Base-by-base conservation (phyloP, 352 stramenopile genomes). In the Discostella stelligera region DNA sequence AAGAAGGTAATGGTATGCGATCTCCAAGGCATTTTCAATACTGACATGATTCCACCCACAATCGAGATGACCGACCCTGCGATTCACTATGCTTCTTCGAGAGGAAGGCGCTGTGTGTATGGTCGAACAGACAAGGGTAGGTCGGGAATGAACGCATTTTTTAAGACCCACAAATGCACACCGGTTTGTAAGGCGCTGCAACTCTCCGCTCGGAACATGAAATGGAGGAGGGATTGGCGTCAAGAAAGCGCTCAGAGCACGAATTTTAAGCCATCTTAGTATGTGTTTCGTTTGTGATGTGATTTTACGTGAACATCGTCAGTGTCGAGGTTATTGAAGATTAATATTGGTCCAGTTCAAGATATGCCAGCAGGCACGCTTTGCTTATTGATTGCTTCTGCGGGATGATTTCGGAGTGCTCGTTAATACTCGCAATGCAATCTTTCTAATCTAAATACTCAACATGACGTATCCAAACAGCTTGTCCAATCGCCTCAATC, bases 121-220 rank as follows among this genome's bases (percentile, higher is more conserved):
- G 70, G 70, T n/a, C 58, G 70, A 20, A 78, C 70, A 54, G 79
- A 86, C 58, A 76, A 75, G 20, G 79, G 79, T 32, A 60, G 66
- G 52, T 55, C 56, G 23, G 79, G 79, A 21, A 73, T 81, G 41
- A 60, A 76, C 39, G 44, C 44, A 8, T 86, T 86, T 54, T 86
- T 86, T 52, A 64, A 74, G 32, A 78, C 79, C 9, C 79, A 86
- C 41, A 71, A 86, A 27, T 86, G 79, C 64, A 78, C 59, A 8
- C 61, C 72, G 23, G 71, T 83, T 48, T 86, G 79, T 53, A 86
- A 83, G 41, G 73, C 72, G 39, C 39, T 85, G 21, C 48, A 85
- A 4, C 56, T 70, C 10, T 74, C 58, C 21, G 71, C 64, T 39
- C 65, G 20, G 37, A 77, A 66, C 54, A 68, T 46, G 63, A 71